phyloP scores from a whole-genome alignment of 1,284 basidiomycete species.

The Neonothopanus nambi region DNA sequence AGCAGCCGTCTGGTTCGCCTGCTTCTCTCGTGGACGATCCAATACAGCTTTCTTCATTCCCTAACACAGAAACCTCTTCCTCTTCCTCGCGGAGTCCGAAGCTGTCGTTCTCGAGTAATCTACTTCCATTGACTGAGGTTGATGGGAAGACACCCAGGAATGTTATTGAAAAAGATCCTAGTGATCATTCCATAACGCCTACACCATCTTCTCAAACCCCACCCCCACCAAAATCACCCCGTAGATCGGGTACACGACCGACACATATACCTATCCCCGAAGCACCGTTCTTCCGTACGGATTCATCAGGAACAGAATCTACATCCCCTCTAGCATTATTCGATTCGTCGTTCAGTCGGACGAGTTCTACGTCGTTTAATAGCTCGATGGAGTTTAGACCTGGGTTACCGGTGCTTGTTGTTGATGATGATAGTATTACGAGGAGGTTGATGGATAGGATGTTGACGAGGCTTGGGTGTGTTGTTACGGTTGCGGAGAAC shows the following conservation, averaged over 20 bases:
- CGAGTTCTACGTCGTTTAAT: neutral
- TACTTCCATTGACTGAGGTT: too few species aligned
- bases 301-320: neutral
- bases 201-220: neutral
- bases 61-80: too few species aligned
- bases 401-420: conserved; percentile 47
- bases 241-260: conserved; percentile 4
- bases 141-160: too few species aligned
- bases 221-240: neutral
- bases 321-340: conserved; percentile 13
- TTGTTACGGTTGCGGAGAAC: conserved; percentile 72
- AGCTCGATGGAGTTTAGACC: conserved; percentile 14
- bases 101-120: too few species aligned
- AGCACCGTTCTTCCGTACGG: conserved; percentile 9
- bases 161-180: neutral
- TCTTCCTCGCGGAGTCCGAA: too few species aligned
- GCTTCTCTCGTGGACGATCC: too few species aligned
- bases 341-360: conserved; percentile 27
- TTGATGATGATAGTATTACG: conserved; percentile 66
- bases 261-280: conserved; percentile 21
- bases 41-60: too few species aligned
- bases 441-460: conserved; percentile 71
- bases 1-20: too few species aligned
- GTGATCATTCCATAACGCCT: neutral
- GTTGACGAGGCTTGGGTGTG: conserved; percentile 67